Conservation (phyloP, 2,329 filamentous ascomycete species). For the Teratosphaeria nubilosa region DNA sequence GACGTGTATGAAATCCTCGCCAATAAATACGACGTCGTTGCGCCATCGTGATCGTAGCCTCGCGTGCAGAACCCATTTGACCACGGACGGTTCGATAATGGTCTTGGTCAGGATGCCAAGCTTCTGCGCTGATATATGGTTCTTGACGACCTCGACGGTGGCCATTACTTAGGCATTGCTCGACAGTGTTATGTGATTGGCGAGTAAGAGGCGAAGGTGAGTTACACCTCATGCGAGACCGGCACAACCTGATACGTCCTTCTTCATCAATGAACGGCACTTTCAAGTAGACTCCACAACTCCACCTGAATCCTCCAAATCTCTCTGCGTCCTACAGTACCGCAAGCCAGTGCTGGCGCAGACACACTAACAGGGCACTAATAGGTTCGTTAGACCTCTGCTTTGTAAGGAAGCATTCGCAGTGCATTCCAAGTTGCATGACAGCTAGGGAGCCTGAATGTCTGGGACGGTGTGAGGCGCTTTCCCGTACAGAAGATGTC, state of each 20-base stretch:
- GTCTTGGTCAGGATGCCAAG: conserved; percentile 72
- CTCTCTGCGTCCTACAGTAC: not conserved
- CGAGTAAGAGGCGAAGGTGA: not conserved
- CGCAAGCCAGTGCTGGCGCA: not conserved
- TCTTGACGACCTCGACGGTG: not conserved
- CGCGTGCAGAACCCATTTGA: conserved; percentile 70
- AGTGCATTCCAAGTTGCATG: not conserved
- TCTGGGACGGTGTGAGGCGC: not conserved
- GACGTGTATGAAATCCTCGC: conserved; percentile 72
- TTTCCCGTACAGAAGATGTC: too few relatives aligned
- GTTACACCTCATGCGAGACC: not conserved
- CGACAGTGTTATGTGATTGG: not conserved
- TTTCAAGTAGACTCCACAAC: not conserved
- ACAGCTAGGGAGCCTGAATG: not conserved
- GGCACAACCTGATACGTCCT: not conserved
- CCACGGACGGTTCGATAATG: conserved; percentile 62
- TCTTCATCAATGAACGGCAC: not conserved
- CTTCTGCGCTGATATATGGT: not conserved
- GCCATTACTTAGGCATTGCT: not conserved
- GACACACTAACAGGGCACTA: not conserved
- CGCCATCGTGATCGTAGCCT: conserved; percentile 57
- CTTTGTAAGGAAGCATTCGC: not conserved
- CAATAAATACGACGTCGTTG: conserved; percentile 81
- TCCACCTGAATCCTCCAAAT: not conserved
- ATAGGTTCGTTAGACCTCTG: not conserved